These are phyloP conservation scores for Plasmodium gaboni DNA, from an alignment of 169 alveolate species.

Conservation along the genomic window DNA sequence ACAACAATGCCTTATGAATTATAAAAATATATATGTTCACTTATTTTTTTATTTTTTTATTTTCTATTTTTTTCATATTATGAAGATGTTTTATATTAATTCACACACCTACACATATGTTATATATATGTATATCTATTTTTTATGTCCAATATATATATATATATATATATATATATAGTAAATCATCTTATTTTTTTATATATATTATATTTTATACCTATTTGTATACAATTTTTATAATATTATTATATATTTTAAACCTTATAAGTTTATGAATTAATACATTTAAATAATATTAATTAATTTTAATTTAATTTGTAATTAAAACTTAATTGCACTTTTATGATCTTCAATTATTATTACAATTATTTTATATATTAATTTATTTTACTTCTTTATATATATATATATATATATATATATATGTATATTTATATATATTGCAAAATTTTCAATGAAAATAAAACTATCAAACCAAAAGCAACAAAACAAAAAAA, in stretches of 20 bases:
- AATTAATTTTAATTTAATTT: constrained; percentile 60
- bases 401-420: no score
- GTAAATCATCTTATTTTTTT: neutral
- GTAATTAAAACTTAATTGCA: constrained; percentile 55
- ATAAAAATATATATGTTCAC: neutral
- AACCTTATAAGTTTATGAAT: constrained; percentile 49
- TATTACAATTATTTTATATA: neutral
- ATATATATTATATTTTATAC: neutral
- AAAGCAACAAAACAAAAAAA: no score
- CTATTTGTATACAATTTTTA: constrained; percentile 5
- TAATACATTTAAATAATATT: constrained; percentile 21
- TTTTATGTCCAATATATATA: neutral
- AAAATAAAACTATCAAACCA: no score
- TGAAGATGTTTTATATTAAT: no score
- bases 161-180: constrained; percentile 2
- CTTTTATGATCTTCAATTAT: no score
- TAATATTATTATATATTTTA: constrained; percentile 15
- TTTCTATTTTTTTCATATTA: no score
- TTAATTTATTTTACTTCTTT: neutral
- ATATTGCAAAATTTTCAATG: no score
- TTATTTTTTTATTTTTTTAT: neutral
- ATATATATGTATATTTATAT: no score
- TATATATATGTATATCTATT: neutral
- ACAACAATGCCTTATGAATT: neutral
- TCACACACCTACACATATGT: no score